These are phyloP conservation scores for Musa balbisiana DNA, from an alignment of 202 grass and related monocot species.

Conservation along the genomic window DNA sequence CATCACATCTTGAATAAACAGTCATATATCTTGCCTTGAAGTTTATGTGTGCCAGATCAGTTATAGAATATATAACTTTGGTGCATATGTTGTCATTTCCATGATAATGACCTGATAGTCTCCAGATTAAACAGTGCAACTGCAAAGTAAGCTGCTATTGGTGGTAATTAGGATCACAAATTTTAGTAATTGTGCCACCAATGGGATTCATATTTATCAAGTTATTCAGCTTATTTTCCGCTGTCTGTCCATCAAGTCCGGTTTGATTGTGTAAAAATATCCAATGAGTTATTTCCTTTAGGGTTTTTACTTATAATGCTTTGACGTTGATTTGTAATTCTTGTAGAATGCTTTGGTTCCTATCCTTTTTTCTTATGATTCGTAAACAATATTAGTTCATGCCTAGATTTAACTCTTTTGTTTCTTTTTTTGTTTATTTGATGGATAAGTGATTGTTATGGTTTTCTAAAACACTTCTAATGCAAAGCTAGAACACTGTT, in stretches of 20 bases:
- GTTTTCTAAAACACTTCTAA: not conserved
- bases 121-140: not conserved
- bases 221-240: not conserved
- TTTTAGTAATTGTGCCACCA: not conserved
- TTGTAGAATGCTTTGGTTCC: not conserved
- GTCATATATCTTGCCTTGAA: too few relatives aligned
- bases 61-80: not conserved
- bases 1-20: too few relatives aligned
- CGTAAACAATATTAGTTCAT: not conserved
- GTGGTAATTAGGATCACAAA: not conserved
- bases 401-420: not conserved
- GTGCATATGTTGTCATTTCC: not conserved
- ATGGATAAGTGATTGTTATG: not conserved
- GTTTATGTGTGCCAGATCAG: not conserved
- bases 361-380: not conserved
- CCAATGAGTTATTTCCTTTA: not conserved
- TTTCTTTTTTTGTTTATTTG: not conserved
- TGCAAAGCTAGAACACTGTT: not conserved
- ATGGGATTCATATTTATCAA: not conserved
- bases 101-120: not conserved
- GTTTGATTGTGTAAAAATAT: not conserved
- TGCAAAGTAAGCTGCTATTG: not conserved
- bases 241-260: not conserved
- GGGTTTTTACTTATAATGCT: not conserved
- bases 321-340: not conserved